These are phyloP conservation scores for Psilocybe mexicana DNA, from an alignment of 1,284 basidiomycete species.

Conservation along the genomic window DNA sequence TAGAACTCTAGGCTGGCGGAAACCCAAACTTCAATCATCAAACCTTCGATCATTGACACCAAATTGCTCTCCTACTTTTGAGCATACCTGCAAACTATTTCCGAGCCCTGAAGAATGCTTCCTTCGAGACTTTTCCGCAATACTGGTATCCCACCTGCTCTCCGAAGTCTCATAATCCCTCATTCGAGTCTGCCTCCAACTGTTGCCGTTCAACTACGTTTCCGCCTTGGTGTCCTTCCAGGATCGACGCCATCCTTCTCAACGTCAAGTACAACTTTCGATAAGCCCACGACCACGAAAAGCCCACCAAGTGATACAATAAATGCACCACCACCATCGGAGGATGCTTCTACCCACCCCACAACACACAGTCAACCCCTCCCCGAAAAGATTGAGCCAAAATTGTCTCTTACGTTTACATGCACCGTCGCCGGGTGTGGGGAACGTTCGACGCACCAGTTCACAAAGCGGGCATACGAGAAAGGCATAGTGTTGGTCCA, in stretches of 20 bases:
- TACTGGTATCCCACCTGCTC: constrained; percentile 38
- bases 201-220: constrained; percentile 38
- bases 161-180: constrained; percentile 39
- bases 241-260: constrained; percentile 18
- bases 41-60: too few relatives aligned
- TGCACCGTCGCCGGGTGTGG: constrained; percentile 81
- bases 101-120: constrained; percentile 32
- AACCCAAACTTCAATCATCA: too few relatives aligned
- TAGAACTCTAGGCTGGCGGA: too few relatives aligned
- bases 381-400: constrained; percentile 47
- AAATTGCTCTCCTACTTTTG: too few relatives aligned
- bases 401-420: constrained; percentile 81
- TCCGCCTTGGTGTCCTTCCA: constrained; percentile 35
- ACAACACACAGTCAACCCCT: constrained; percentile 32
- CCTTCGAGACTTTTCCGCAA: constrained; percentile 44
- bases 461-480: constrained; percentile 83
- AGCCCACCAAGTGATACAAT: background rate
- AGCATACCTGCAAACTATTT: too few relatives aligned
- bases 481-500: constrained; percentile 90
- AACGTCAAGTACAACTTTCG: constrained; percentile 4
- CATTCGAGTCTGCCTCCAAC: constrained; percentile 36
- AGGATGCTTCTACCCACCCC: constrained; percentile 9
- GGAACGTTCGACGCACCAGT: constrained; percentile 87
- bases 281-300: constrained; percentile 3
- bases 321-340: constrained; percentile 9